Percentiles rank a stretch among this genome's conserved stretches.
Evolutionary conservation across 768 basidiomycete species (phyloP).

Genomic region (Boletus bicolor): DNA sequence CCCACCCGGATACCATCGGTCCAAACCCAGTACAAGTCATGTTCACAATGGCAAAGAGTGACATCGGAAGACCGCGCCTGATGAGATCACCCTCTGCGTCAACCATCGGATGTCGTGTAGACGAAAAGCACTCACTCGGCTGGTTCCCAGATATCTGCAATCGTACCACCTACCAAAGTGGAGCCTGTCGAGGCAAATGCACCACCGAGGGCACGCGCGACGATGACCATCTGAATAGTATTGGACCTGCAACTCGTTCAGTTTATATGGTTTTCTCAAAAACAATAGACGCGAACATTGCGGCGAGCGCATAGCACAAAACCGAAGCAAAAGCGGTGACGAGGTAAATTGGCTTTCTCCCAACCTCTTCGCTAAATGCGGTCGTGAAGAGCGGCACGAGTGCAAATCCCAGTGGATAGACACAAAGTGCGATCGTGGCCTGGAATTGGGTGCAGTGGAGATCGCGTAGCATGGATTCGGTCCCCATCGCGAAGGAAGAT

Average conservation of each 20-base stretch:
- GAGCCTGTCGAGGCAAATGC: slow-evolving; percentile 63
- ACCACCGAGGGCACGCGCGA: slow-evolving; percentile 61
- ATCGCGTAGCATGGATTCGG: slow-evolving; percentile 49
- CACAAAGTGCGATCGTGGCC: slow-evolving; percentile 46
- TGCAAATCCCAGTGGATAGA: slow-evolving; percentile 61
- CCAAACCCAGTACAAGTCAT: slow-evolving; percentile 64
- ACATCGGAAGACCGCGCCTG: slow-evolving; percentile 74
- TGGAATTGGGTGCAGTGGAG: slow-evolving; percentile 43
- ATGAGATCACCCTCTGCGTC: neutral
- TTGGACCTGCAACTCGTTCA: slow-evolving; percentile 26
- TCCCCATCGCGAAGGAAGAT: slow-evolving; percentile 53
- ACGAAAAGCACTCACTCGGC: slow-evolving; percentile 43
- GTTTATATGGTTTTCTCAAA: neutral
- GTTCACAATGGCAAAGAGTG: slow-evolving; percentile 60
- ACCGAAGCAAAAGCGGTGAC: slow-evolving; percentile 43
- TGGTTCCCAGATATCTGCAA: slow-evolving; percentile 64
- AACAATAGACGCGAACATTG: slow-evolving; percentile 17
- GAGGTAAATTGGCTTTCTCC: slow-evolving; percentile 57
- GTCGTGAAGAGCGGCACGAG: slow-evolving; percentile 61
- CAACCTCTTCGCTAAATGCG: slow-evolving; percentile 69
- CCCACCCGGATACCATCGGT: slow-evolving; percentile 61
- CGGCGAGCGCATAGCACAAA: slow-evolving; percentile 39
- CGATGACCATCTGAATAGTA: slow-evolving; percentile 54
- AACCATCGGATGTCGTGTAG: neutral
- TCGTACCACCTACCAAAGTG: slow-evolving; percentile 68